These are phyloP conservation scores for Debaryomyces sp. DNA, from an alignment of 1,139 yeast genomes.

Conservation along the genomic window DNA sequence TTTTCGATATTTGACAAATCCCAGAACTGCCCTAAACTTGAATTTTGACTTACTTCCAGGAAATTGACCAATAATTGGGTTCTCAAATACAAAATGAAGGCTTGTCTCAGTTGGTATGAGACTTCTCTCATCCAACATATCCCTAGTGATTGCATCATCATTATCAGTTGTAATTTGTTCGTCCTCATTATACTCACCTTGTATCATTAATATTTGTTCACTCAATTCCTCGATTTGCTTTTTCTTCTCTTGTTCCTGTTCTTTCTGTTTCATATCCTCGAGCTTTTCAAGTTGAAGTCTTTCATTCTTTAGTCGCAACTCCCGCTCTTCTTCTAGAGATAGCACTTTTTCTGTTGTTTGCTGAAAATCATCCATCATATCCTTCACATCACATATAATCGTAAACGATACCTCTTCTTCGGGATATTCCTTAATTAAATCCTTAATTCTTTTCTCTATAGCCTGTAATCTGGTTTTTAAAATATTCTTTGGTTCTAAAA, in stretches of 20 bases:
- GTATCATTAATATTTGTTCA: constrained; percentile 55
- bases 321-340: constrained; percentile 85
- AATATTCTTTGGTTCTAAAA: constrained; percentile 63
- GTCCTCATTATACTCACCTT: constrained; percentile 49
- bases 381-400: constrained; percentile 50
- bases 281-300: constrained; percentile 46
- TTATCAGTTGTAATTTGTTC: constrained; percentile 32
- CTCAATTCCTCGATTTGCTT: constrained; percentile 48
- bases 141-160: constrained; percentile 44
- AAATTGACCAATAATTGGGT: constrained; percentile 48
- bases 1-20: constrained; percentile 59
- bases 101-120: constrained; percentile 20
- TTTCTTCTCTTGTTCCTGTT: constrained; percentile 29
- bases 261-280: constrained; percentile 31
- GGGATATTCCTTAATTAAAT: constrained; percentile 56
- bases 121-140: constrained; percentile 34
- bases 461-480: constrained; percentile 58
- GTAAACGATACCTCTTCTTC: constrained; percentile 80
- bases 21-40: constrained; percentile 72
- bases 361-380: constrained; percentile 69
- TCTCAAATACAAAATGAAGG: constrained; percentile 70
- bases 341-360: constrained; percentile 75
- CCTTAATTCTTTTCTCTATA: constrained; percentile 50
- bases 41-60: constrained; percentile 47
- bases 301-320: constrained; percentile 62